These are phyloP conservation scores for Fusarium scirpi DNA, from an alignment of 2,329 filamentous ascomycete genomes.

Conservation along the genomic window DNA sequence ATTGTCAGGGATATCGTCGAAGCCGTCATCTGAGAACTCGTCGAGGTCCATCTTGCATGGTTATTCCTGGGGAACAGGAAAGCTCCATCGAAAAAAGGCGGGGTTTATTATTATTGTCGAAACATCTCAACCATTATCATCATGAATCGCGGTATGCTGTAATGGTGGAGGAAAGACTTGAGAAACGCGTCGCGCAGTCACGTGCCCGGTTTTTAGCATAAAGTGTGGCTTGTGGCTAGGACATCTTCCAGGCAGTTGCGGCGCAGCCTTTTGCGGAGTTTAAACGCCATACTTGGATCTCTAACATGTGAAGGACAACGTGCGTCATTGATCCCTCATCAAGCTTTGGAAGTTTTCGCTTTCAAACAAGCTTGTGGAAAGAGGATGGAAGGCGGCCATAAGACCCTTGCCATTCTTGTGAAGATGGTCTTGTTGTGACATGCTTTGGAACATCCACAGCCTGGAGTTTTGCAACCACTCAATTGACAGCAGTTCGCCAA, in stretches of 20 bases:
- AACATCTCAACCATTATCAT: background rate
- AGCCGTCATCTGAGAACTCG: slow-evolving; percentile 72
- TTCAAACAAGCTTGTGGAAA: slow-evolving; percentile 14
- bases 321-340: slow-evolving; percentile 42
- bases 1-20: slow-evolving; percentile 70
- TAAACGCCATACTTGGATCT: background rate
- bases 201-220: slow-evolving; percentile 31
- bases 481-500: background rate
- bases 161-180: slow-evolving; percentile 3
- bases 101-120: slow-evolving; percentile 6
- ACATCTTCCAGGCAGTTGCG: background rate
- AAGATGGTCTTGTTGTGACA: background rate
- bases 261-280: slow-evolving; percentile 28
- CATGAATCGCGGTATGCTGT: slow-evolving; percentile 19
- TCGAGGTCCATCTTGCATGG: slow-evolving; percentile 58
- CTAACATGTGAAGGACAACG: slow-evolving; percentile 43
- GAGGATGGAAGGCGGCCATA: slow-evolving; percentile 1
- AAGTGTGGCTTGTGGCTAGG: background rate
- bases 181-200: slow-evolving; percentile 49
- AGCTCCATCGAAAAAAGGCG: slow-evolving; percentile 43
- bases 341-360: slow-evolving; percentile 14
- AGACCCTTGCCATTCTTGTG: background rate
- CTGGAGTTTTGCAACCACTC: background rate
- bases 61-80: background rate
- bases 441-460: background rate